phyloP scores from a whole-genome alignment of 306 rosid species.

The Prunus persica region Prunus_persica_NCBIv2 NC_034009.1:3291001-3291500 shows the following conservation, averaged over 20 bases:
- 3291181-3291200: background rate
- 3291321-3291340: too few species aligned
- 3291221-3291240: background rate
- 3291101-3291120: background rate
- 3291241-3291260: background rate
- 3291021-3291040: constrained; percentile 66
- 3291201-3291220: background rate
- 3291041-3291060: constrained; percentile 58
- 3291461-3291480: too few species aligned
- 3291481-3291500: too few species aligned
- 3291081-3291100: constrained; percentile 52
- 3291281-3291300: too few species aligned
- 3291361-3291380: too few species aligned
- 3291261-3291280: background rate
- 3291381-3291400: too few species aligned
- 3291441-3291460: too few species aligned
- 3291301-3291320: too few species aligned
- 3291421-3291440: too few species aligned
- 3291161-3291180: background rate
- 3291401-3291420: too few species aligned
- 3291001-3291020: constrained; percentile 68
- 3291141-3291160: background rate
- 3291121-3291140: background rate
- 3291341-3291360: too few species aligned
- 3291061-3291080: constrained; percentile 65